Evolutionary conservation across 768 basidiomycete species (phyloP).

Genomic region (Lactarius psammicola): DNA sequence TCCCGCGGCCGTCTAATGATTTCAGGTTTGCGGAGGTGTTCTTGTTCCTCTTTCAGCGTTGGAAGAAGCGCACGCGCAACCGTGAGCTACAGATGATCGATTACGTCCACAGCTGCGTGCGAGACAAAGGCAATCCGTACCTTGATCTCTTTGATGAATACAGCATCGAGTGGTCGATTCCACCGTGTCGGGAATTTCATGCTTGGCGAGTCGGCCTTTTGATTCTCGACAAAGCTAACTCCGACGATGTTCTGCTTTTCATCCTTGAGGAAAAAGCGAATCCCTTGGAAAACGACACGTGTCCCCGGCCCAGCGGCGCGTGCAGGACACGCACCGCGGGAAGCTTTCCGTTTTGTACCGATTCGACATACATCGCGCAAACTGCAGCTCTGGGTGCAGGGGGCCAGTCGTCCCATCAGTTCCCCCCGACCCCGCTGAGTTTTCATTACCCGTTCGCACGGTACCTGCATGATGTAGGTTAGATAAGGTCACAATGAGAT

Average conservation of each 20-base stretch:
- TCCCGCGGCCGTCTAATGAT: constrained; percentile 75
- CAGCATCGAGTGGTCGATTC: constrained; percentile 55
- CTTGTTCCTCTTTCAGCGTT: constrained; percentile 59
- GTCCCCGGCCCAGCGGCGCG: constrained; percentile 83
- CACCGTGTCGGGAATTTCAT: constrained; percentile 66
- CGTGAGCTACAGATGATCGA: constrained; percentile 46
- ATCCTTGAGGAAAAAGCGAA: constrained; percentile 74
- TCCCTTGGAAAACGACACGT: constrained; percentile 86
- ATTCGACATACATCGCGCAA: constrained; percentile 82
- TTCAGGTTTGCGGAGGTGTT: constrained; percentile 54
- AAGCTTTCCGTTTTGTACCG: constrained; percentile 70
- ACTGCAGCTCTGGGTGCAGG: constrained; percentile 66
- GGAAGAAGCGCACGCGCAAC: constrained; percentile 69
- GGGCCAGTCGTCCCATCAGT: constrained; percentile 36
- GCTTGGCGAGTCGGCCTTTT: constrained; percentile 52
- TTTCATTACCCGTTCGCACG: constrained; percentile 38
- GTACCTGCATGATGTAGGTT: constrained; percentile 18
- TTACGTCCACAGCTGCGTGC: neutral
- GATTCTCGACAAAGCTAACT: constrained; percentile 67
- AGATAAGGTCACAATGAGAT: constrained; percentile 3
- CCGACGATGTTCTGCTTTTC: constrained; percentile 55
- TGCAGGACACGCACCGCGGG: constrained; percentile 81
- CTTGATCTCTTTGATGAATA: constrained; percentile 60
- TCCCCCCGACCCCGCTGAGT: constrained; percentile 28
- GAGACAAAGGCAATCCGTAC: constrained; percentile 38